Conservation (phyloP, 106 monocot species). For the Dioscorea alata region DNA sequence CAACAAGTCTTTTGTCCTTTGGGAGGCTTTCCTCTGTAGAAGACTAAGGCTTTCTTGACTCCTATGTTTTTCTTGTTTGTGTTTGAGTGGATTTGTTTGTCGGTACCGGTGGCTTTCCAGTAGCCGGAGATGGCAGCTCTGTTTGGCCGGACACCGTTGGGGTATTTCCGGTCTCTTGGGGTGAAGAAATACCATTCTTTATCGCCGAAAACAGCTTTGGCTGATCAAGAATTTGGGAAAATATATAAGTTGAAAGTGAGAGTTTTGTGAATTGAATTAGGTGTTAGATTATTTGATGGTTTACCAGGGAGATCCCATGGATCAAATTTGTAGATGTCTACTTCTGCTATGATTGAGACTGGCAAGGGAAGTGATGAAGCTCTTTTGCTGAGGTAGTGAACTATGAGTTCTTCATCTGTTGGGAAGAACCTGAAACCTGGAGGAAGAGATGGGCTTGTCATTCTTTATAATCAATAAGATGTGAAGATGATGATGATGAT, state of each 20-base stretch:
- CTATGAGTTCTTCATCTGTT: conserved; percentile 8
- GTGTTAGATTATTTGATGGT: too few species aligned
- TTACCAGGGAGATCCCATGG: conserved; percentile 14
- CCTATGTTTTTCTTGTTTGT: not conserved
- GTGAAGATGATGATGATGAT: too few species aligned
- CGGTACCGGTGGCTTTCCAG: conserved; percentile 12
- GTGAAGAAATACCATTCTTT: conserved; percentile 15
- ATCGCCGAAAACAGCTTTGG: conserved; percentile 2
- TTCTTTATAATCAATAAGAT: not conserved
- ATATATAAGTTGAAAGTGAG: too few species aligned
- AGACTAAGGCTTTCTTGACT: conserved; percentile 8
- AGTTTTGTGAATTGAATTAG: too few species aligned
- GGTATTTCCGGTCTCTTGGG: conserved; percentile 14
- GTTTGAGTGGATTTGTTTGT: not conserved
- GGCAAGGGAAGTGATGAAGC: not conserved
- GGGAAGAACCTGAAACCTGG: conserved; percentile 12
- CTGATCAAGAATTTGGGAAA: not conserved
- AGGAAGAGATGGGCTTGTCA: conserved; percentile 2
- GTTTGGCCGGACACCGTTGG: conserved; percentile 9
- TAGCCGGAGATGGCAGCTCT: conserved; percentile 5
- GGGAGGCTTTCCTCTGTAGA: conserved; percentile 8
- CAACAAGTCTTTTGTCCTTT: conserved; percentile 5
- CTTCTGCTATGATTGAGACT: conserved; percentile 9
- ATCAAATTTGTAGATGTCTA: conserved; percentile 11
- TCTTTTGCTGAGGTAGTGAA: conserved; percentile 6